Evolutionary conservation across 2,329 filamentous ascomycete species (phyloP).

Genomic region (Penicillium hordei): DNA sequence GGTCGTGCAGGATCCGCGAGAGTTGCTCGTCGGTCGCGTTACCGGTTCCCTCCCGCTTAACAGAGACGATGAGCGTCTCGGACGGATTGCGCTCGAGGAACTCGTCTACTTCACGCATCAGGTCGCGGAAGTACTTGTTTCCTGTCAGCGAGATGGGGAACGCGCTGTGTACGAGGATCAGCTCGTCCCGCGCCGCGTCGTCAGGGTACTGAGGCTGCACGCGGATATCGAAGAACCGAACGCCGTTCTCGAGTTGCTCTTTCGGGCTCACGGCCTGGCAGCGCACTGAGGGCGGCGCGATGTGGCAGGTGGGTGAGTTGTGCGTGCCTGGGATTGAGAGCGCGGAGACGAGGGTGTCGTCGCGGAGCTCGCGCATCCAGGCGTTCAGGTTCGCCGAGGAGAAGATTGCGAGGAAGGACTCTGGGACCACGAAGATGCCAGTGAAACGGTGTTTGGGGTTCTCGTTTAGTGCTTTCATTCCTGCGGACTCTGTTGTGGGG

Average conservation of each 20-base stretch:
- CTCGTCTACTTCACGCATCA: constrained; percentile 68
- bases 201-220: constrained; percentile 65
- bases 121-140: constrained; percentile 71
- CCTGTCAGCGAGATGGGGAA: constrained; percentile 87
- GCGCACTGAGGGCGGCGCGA: constrained; percentile 84
- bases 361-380: constrained; percentile 79
- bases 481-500: constrained; percentile 57
- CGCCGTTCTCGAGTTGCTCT: constrained; percentile 81
- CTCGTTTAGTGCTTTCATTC: constrained; percentile 58
- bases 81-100: constrained; percentile 77
- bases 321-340: constrained; percentile 94
- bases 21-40: constrained; percentile 77
- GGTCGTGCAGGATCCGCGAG: constrained; percentile 67
- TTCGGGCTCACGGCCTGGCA: constrained; percentile 79
- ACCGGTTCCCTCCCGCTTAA: constrained; percentile 90
- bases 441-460: constrained; percentile 60
- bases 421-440: constrained; percentile 61
- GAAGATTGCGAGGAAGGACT: constrained; percentile 61
- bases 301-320: constrained; percentile 83
- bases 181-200: constrained; percentile 60
- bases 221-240: constrained; percentile 91
- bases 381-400: constrained; percentile 66
- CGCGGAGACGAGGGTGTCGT: constrained; percentile 71
- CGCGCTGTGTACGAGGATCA: constrained; percentile 82
- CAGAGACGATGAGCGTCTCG: constrained; percentile 79